Percentiles rank a stretch among this genome's conserved stretches.
Conservation (phyloP, 2,329 filamentous ascomycete species). For the Fusarium phyllophilum region DNA sequence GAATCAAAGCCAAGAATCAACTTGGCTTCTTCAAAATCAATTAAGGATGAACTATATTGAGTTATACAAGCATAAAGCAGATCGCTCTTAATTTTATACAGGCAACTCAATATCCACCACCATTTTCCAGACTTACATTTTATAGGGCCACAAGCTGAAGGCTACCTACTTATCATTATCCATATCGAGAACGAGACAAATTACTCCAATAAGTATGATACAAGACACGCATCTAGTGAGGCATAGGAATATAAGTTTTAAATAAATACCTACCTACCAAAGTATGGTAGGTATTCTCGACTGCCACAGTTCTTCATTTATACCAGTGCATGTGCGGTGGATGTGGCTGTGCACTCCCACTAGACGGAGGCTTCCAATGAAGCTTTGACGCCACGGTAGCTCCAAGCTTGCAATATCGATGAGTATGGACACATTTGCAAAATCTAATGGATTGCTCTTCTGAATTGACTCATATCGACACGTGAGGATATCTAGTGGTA, state of each 20-base stretch:
- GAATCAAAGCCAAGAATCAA: background rate
- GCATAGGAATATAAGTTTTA: background rate
- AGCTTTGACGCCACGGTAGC: conserved; percentile 26
- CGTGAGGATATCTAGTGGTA: background rate
- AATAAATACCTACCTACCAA: background rate
- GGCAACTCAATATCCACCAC: background rate
- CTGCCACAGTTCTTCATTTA: background rate
- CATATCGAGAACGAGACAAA: background rate
- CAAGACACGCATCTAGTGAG: background rate
- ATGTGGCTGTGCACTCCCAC: conserved; percentile 20
- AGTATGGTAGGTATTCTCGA: background rate
- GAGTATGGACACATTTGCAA: background rate
- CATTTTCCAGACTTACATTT: background rate
- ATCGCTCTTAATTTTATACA: background rate
- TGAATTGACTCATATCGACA: conserved; percentile 2
- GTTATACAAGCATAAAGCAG: background rate
- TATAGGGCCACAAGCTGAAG: background rate
- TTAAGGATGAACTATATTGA: too few species aligned
- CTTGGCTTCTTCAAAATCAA: background rate
- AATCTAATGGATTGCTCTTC: background rate
- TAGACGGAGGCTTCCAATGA: background rate
- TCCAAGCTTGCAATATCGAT: background rate
- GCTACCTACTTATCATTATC: background rate
- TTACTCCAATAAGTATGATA: background rate
- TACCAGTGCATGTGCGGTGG: background rate